phyloP scores from a whole-genome alignment of 2,329 filamentous ascomycete species.

The Tolypocladium inflatum region DNA sequence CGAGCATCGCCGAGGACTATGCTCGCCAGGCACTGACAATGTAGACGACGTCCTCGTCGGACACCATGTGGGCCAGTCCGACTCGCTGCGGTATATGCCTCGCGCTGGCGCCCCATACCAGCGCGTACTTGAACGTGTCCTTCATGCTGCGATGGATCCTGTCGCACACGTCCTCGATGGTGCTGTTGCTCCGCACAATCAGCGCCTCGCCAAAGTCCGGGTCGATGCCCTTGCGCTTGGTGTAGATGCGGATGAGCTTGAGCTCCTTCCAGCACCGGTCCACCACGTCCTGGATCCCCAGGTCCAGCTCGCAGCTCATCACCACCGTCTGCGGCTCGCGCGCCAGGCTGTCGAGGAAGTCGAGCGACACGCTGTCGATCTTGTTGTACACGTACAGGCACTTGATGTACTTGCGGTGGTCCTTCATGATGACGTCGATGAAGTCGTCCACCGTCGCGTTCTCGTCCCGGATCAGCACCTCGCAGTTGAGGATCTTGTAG shows the following conservation, averaged over 20 bases:
- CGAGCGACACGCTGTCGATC: conserved; percentile 88
- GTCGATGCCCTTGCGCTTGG: conserved; percentile 87
- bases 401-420: conserved; percentile 94
- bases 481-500: conserved; percentile 98
- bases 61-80: conserved; percentile 71
- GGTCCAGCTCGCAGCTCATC: conserved; percentile 94
- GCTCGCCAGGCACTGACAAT: conserved; percentile 58
- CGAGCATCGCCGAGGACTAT: conserved; percentile 20
- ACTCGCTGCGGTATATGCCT: conserved; percentile 91
- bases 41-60: conserved; percentile 59
- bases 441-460: conserved; percentile 94
- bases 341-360: conserved; percentile 86
- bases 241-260: conserved; percentile 84
- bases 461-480: conserved; percentile 91
- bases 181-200: conserved; percentile 81
- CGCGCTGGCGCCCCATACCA: conserved; percentile 96
- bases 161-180: conserved; percentile 95
- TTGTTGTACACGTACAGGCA: conserved; percentile 99
- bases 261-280: conserved; percentile 94
- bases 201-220: conserved; percentile 85
- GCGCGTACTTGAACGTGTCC: conserved; percentile 97
- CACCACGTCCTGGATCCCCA: conserved; percentile 88
- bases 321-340: conserved; percentile 90
- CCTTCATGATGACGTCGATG: conserved; percentile 99
- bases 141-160: conserved; percentile 88